Conservation (phyloP, 2,329 filamentous ascomycete species). For the Dendryphion nanum region DNA sequence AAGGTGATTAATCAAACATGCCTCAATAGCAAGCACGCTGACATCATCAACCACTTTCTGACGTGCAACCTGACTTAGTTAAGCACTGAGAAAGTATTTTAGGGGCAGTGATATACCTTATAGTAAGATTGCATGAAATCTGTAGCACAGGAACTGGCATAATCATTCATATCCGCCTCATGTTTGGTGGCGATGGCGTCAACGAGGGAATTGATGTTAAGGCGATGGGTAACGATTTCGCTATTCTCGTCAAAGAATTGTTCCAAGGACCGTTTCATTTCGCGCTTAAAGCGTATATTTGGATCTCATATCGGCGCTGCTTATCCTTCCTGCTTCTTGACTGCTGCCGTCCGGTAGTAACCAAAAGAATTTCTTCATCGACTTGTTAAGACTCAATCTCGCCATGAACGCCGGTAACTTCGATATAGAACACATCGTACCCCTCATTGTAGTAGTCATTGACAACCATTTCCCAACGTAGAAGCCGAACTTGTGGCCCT, state of each 20-base stretch:
- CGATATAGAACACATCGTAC: too few relatives aligned
- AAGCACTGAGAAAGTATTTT: background rate
- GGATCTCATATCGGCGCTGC: too few relatives aligned
- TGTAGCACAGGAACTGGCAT: background rate
- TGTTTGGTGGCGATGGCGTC: background rate
- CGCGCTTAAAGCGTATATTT: too few relatives aligned
- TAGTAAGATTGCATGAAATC: background rate
- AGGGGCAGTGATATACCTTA: background rate
- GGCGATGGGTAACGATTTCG: background rate
- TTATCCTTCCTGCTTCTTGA: too few relatives aligned
- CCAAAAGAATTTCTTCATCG: too few relatives aligned
- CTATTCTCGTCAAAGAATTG: background rate
- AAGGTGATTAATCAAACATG: constrained; percentile 28
- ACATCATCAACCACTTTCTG: constrained; percentile 44
- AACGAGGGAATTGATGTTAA: background rate
- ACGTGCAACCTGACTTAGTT: constrained; percentile 36
- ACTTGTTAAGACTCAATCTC: too few relatives aligned
- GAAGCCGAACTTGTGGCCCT: too few relatives aligned
- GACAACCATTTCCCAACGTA: too few relatives aligned
- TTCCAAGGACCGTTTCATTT: constrained; percentile 1
- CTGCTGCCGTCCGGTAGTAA: too few relatives aligned
- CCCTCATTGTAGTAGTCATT: too few relatives aligned
- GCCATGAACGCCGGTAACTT: too few relatives aligned
- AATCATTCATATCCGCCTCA: background rate
- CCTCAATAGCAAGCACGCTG: constrained; percentile 39